phyloP scores from a whole-genome alignment of 1,284 basidiomycete species.

The Moesziomyces globuligerus region DNA sequence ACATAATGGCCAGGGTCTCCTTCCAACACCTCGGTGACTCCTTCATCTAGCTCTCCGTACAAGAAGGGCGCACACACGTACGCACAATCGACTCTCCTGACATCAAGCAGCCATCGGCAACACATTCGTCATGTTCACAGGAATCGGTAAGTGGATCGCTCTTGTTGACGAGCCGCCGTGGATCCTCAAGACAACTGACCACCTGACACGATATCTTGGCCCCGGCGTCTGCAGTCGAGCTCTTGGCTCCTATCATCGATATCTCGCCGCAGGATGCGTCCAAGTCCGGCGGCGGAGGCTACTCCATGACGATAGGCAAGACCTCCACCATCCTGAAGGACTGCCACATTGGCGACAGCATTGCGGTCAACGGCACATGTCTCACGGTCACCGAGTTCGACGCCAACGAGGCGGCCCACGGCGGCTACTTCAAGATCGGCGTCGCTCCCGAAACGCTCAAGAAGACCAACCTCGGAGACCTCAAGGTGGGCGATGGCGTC shows the following conservation, averaged over 20 bases:
- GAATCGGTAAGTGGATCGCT: conserved; percentile 48
- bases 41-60: not conserved
- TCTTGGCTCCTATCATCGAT: conserved; percentile 77
- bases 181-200: not conserved
- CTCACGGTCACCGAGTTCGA: conserved; percentile 87
- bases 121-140: conserved; percentile 54
- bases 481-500: conserved; percentile 81
- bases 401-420: conserved; percentile 64
- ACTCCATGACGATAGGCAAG: conserved; percentile 82
- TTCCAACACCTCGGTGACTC: too few relatives aligned
- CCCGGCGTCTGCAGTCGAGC: conserved; percentile 71
- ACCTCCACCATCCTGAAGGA: conserved; percentile 83
- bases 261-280: conserved; percentile 70
- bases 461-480: conserved; percentile 83
- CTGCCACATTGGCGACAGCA: conserved; percentile 92
- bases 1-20: conserved; percentile 10
- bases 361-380: conserved; percentile 83
- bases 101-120: not conserved
- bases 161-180: too few relatives aligned
- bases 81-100: too few relatives aligned
- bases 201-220: not conserved
- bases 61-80: not conserved
- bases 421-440: conserved; percentile 83
- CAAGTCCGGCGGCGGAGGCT: conserved; percentile 76
- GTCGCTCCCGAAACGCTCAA: conserved; percentile 92